Evolutionary conservation across 192 early-diverging fungal species (phyloP), one percentile per base, ranked within the genome.

Genomic region (Chytriomyces confervae): DNA sequence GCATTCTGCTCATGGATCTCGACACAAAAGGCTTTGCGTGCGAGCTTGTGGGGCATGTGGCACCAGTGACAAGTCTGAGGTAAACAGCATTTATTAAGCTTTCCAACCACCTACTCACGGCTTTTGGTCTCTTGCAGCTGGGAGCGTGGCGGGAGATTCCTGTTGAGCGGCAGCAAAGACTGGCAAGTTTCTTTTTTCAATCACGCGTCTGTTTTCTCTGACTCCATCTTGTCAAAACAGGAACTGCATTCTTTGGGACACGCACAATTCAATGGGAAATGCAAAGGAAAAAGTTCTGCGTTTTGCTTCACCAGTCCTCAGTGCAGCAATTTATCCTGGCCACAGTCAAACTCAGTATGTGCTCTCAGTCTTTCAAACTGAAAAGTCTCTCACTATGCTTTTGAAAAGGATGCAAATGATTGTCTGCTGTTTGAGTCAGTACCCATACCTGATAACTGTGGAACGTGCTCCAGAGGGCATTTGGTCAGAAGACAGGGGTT

Each of bases 191-290:
- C 62, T 36, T 63, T 11, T 63, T 63, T 63, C 47, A 66, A 29
- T 65, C n/a, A 18, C 13, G 16, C 23, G 65, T 43, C 44, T 13
- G 23, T 66, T 60, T 13, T 60, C 53, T 82, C 71, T 98, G 5
- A 79, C 97, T 49, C 93, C 95, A 1, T 86, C 92, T 0, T 94
- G 94, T 51, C 87, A 87, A 64, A 93, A 92, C 48, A 94, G 94
- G 85, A 91, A 88, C 45, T 94, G 94, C 71, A 94, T 96, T 46
- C 82, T 94, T 8, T 98, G 96, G 96, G 95, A 98, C 80, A 72
- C 96, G 61, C 10, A 27, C 18, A 61, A 61, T 61, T 43, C 72
- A 45, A 16, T 13, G 27, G n/a, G 7, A 45, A n/a, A 53, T 7
- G 50, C 29, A 46, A 80, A 84, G 62, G 69, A 88, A 36, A 90